A percentile compares a stretch with the other conserved stretches of the same genome.
Conservation (phyloP, 345 rosid species). For the Aquilaria malaccensis region DNA sequence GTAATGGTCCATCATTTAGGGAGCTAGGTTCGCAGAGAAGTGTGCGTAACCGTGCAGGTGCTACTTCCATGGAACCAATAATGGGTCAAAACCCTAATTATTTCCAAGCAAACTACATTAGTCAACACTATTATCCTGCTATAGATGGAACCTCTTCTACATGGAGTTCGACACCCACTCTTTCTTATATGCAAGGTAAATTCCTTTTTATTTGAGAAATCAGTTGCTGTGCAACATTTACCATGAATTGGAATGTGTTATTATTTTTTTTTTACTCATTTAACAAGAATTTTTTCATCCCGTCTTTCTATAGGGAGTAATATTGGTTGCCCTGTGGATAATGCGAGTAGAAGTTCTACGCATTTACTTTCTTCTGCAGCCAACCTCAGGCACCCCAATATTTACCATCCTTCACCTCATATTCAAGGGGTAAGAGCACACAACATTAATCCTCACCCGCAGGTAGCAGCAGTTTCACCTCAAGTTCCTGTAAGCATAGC, state of each 20-base stretch:
- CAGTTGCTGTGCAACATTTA: background rate
- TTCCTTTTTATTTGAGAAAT: background rate
- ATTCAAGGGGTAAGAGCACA: constrained; percentile 58
- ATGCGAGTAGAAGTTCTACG: constrained; percentile 41
- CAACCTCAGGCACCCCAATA: constrained; percentile 29
- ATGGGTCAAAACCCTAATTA: constrained; percentile 36
- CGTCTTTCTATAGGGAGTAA: constrained; percentile 29
- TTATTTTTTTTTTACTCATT: background rate
- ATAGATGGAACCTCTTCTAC: constrained; percentile 40
- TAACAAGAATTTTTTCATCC: background rate
- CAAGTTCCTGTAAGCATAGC: constrained; percentile 32
- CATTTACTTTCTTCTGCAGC: constrained; percentile 34
- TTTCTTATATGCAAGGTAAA: constrained; percentile 64
- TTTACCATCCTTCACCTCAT: constrained; percentile 38
- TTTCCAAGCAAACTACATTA: constrained; percentile 48
- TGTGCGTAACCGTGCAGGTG: constrained; percentile 48
- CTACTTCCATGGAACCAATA: constrained; percentile 47
- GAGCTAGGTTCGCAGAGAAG: constrained; percentile 49
- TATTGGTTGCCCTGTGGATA: constrained; percentile 39
- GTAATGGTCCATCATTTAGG: constrained; percentile 31
- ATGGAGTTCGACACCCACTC: constrained; percentile 50
- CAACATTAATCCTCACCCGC: constrained; percentile 39
- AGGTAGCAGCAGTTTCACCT: constrained; percentile 36
- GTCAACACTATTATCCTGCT: constrained; percentile 43
- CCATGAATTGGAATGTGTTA: background rate